Base-by-base conservation (phyloP, 805 yeast genomes). In the Candida oleophila region DNA sequence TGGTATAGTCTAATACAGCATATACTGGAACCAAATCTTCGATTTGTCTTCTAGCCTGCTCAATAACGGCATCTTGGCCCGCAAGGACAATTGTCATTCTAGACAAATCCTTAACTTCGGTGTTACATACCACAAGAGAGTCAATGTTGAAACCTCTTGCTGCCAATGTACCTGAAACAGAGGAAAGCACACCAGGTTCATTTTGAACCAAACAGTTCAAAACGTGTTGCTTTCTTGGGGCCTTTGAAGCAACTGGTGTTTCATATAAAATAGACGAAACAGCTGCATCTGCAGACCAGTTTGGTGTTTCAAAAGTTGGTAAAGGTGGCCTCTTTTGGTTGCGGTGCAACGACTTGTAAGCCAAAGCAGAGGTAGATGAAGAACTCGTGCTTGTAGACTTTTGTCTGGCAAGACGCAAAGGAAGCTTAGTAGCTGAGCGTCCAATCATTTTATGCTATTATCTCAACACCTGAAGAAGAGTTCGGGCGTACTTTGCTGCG, bases 71-170 rank as follows among this genome's bases (percentile, higher is more conserved):
- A 61, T 92, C 96, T 67, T 89, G 96, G 51, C 98, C 99, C 47
- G 83, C 85, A 59, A 94, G 75, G 9, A 89, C 96, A 57, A 94
- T 89, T 5, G 99, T 94, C 99, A 94, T 94, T 66, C 99, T 81
- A 25, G 96, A 88, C 56, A 94, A 78, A 64, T 94, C 97, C 68
- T 85, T 83, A 49, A 94, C 97, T 66, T 92, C 98, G 35, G 99
- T 94, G 73, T 85, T 88, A 66, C 97, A 92, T 41, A 94, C 99
- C 49, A 94, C 97, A 53, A 94, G 78, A 9, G 98, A 92, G 68
- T 94, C 99, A 61, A 94, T 94, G 74, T 94, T 94, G 82, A 94
- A 94, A 15, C 99, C 99, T 67, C 99, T 81, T 35, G 97, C 98
- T 34, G 99, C 99, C 55, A 94, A 78, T 45, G 96, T 90, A 46